Conservation (phyloP, 2,329 filamentous ascomycete genomes). For the Fusarium illudens region DNA sequence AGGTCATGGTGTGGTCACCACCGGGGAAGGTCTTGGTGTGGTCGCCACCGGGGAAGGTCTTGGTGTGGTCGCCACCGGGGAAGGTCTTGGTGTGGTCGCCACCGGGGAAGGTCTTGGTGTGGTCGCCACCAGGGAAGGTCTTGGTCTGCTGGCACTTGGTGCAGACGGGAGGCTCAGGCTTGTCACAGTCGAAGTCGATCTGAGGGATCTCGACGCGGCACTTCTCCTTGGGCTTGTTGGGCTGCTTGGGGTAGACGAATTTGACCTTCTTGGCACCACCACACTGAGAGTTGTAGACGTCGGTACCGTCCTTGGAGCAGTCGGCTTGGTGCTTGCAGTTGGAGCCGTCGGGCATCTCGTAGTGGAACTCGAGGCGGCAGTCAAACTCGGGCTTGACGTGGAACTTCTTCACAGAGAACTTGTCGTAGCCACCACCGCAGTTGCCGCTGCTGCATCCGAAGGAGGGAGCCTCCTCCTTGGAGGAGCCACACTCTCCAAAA, state of each 20-base stretch:
- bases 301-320: conserved; percentile 74
- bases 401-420: conserved; percentile 80
- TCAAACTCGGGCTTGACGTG: conserved; percentile 79
- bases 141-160: conserved; percentile 11
- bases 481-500: conserved; percentile 59
- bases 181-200: conserved; percentile 77
- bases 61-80: conserved; percentile 1
- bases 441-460: conserved; percentile 56
- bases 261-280: conserved; percentile 87
- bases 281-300: conserved; percentile 85
- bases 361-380: conserved; percentile 84
- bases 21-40: neutral
- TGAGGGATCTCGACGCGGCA: conserved; percentile 79
- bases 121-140: neutral
- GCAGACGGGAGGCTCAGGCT: conserved; percentile 35
- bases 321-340: conserved; percentile 79
- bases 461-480: conserved; percentile 61
- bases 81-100: conserved; percentile 18
- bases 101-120: conserved; percentile 30
- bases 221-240: conserved; percentile 59
- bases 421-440: conserved; percentile 48
- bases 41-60: conserved; percentile 5
- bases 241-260: conserved; percentile 70
- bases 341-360: conserved; percentile 83
- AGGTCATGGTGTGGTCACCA: conserved; percentile 28